A percentile compares a stretch with the other conserved stretches of the same genome.
phyloP scores from a whole-genome alignment of 2,329 filamentous ascomycete genomes.

The Seiridium unicorne region DNA sequence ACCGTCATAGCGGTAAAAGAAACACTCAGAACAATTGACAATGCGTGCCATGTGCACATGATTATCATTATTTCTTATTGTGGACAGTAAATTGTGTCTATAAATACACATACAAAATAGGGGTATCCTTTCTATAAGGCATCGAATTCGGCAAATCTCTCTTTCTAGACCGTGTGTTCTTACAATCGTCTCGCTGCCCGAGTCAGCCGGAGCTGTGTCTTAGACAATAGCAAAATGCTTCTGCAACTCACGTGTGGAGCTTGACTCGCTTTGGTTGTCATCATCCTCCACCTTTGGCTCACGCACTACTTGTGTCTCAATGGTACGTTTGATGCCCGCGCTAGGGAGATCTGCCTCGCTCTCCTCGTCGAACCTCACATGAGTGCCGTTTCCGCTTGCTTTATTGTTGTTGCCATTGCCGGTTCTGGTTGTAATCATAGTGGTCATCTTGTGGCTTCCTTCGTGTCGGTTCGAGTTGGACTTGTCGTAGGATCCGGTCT shows the following conservation, averaged over 20 bases:
- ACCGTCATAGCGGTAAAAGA: too few relatives aligned
- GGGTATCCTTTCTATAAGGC: background rate
- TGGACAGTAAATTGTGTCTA: background rate
- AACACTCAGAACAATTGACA: background rate
- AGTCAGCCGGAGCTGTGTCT: background rate
- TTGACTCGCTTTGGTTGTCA: conserved; percentile 5
- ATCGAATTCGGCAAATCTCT: background rate
- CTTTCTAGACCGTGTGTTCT: background rate
- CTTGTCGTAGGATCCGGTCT: conserved; percentile 5
- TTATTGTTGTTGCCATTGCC: background rate
- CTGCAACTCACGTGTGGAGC: conserved; percentile 5
- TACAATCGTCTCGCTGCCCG: background rate
- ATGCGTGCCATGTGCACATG: background rate
- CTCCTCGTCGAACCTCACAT: background rate
- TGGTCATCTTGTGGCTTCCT: conserved; percentile 2
- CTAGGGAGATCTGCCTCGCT: background rate
- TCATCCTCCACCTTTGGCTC: background rate
- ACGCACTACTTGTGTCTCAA: conserved; percentile 2
- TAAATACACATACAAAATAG: background rate
- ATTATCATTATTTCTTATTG: background rate
- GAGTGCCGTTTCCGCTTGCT: background rate
- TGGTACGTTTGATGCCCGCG: conserved; percentile 1
- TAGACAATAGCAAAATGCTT: conserved; percentile 6
- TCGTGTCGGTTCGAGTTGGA: conserved; percentile 4
- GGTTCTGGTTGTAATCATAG: background rate